Conservation (phyloP, 1,284 basidiomycete genomes). For the Cryptococcus floricola region DNA sequence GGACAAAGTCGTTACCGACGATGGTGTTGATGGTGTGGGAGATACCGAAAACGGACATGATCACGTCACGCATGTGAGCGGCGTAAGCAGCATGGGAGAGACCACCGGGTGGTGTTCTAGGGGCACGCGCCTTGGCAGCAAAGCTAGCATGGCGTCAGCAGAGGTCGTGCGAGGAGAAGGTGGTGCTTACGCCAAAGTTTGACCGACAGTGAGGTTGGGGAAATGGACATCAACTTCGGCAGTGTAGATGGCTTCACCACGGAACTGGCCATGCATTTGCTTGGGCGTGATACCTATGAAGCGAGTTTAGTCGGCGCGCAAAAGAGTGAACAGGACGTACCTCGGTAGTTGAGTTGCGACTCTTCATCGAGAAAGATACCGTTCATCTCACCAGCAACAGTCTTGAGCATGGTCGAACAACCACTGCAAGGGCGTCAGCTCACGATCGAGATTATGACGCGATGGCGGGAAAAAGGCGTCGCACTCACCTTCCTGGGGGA, state of each 20-base stretch:
- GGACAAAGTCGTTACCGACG: slow-evolving; percentile 51
- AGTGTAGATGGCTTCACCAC: slow-evolving; percentile 52
- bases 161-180: slow-evolving; percentile 21
- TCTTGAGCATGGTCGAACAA: slow-evolving; percentile 59
- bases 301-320: not conserved
- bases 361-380: slow-evolving; percentile 51
- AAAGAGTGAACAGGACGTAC: slow-evolving; percentile 13
- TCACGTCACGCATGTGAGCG: slow-evolving; percentile 49
- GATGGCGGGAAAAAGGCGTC: not conserved
- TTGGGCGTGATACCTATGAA: slow-evolving; percentile 42
- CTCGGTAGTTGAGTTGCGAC: slow-evolving; percentile 47
- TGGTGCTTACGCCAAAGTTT: slow-evolving; percentile 45
- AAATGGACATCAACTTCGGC: slow-evolving; percentile 55
- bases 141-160: slow-evolving; percentile 18
- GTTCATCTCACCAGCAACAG: slow-evolving; percentile 56
- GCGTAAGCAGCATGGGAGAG: slow-evolving; percentile 47
- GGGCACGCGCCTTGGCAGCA: slow-evolving; percentile 40
- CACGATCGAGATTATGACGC: not conserved
- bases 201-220: slow-evolving; percentile 53
- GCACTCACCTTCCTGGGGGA: slow-evolving; percentile 57
- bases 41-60: slow-evolving; percentile 56
- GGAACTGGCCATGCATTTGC: slow-evolving; percentile 45
- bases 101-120: slow-evolving; percentile 49
- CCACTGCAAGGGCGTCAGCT: slow-evolving; percentile 46
- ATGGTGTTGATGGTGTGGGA: slow-evolving; percentile 53